Evolutionary conservation across 345 rosid species (phyloP).

Genomic region (Hirschfeldia incana): DNA sequence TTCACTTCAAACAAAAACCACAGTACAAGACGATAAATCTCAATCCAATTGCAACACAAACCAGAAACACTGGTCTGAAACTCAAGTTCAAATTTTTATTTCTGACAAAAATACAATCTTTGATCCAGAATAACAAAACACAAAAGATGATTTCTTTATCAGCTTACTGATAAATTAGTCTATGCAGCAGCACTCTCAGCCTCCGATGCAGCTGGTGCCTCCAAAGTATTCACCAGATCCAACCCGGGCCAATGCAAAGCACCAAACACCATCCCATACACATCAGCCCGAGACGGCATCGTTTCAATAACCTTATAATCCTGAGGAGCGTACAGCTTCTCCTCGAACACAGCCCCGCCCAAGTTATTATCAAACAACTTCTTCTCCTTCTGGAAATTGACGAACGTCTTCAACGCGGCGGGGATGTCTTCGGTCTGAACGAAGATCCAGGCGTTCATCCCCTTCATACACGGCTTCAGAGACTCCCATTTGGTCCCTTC

Average conservation of each 20-base stretch:
- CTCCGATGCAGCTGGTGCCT: slow-evolving; percentile 58
- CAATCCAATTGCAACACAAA: slow-evolving; percentile 14
- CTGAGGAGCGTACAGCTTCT: slow-evolving; percentile 70
- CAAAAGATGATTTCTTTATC: background rate
- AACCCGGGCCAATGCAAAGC: slow-evolving; percentile 73
- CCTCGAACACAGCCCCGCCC: slow-evolving; percentile 88
- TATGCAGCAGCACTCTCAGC: slow-evolving; percentile 17
- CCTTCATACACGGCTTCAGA: slow-evolving; percentile 89
- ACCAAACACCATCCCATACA: slow-evolving; percentile 70
- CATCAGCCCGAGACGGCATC: slow-evolving; percentile 77
- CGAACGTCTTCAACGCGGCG: slow-evolving; percentile 67
- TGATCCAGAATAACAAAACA: slow-evolving; percentile 8
- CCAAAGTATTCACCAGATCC: slow-evolving; percentile 72
- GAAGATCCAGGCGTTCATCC: slow-evolving; percentile 95
- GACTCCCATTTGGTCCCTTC: slow-evolving; percentile 87
- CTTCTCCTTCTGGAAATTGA: slow-evolving; percentile 71
- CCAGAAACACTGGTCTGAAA: slow-evolving; percentile 10
- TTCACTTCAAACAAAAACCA: background rate
- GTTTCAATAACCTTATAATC: slow-evolving; percentile 72
- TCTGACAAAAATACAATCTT: background rate
- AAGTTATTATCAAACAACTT: slow-evolving; percentile 72
- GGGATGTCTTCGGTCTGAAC: slow-evolving; percentile 91
- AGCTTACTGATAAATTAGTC: slow-evolving; percentile 30
- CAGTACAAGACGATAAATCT: slow-evolving; percentile 1
- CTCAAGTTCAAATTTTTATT: background rate